Evolutionary conservation across 2,329 filamentous ascomycete species (phyloP), one percentile per base, ranked within the genome.

Genomic region (Hypocreales sp.): DNA sequence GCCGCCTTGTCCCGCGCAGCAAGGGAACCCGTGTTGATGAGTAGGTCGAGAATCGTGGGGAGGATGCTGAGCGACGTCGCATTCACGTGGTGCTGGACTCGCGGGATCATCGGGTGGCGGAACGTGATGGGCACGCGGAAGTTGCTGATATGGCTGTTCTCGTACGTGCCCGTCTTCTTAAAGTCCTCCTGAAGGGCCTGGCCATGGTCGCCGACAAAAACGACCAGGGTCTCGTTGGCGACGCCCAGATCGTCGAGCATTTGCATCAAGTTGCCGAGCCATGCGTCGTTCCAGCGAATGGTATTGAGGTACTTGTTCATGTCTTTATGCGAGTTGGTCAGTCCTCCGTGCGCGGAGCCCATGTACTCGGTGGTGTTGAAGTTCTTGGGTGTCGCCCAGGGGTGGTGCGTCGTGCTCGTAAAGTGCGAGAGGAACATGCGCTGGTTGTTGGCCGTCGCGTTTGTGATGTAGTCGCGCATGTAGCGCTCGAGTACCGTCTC

Each of bases 361-460:
- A n/a, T n/a, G n/a, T n/a, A n/a, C n/a, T n/a, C n/a, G n/a, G n/a
- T n/a, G n/a, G n/a, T n/a, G n/a, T n/a, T n/a, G n/a, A n/a, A n/a
- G 0, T 39, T 38, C 4, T 31, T 35, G 1, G 49, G 49, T 26
- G 51, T 31, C 1, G 37, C 40, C 23, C 47, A 52, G 5, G 45
- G 40, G 20, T 52, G 48, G 20, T 52, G 49, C 14, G 39, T 49
- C 6, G 49, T 52, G 28, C 48, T 51, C 2, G 49, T 52, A 4
- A 52, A 28, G 30, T 52, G 49, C 2, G 48, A 44, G 5, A 52
- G 27, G 16, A 52, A 52, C 0, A 52, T 40, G 8, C 49, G 39
- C 21, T 50, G 41, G 9, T 50, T 35, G 0, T 41, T 42, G 24
- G 48, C 32, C 20, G 35, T 40, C 10, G 49, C 49, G 2, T 39